Evolutionary conservation across 176 grass and related monocot genomes (phyloP).

Genomic region (Chloris gayana): DNA sequence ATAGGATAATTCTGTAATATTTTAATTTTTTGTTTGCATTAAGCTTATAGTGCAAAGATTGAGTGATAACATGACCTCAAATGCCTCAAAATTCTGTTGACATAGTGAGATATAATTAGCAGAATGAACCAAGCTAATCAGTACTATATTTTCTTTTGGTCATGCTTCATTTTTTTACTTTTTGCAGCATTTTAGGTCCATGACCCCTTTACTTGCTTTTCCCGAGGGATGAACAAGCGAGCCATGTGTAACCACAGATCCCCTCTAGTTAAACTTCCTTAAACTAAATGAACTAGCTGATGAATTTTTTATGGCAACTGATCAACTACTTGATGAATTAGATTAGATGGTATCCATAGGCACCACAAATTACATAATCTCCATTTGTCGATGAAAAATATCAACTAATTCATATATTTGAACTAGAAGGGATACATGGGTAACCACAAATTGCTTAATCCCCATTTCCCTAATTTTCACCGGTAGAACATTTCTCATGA

Average conservation of each 20-base stretch:
- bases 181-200: neutral
- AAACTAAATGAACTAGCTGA: neutral
- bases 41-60: neutral
- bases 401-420: neutral
- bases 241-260: neutral
- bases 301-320: neutral
- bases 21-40: neutral
- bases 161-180: neutral
- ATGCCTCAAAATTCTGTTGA: neutral
- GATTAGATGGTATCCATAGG: too few relatives aligned
- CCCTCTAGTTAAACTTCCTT: neutral
- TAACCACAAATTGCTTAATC: neutral
- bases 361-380: neutral
- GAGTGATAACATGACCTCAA: neutral
- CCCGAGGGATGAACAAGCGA: neutral
- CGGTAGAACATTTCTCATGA: neutral
- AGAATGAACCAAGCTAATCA: neutral
- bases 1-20: neutral
- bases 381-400: neutral
- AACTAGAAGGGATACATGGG: neutral
- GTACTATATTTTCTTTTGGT: neutral
- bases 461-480: neutral
- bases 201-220: neutral
- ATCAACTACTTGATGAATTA: neutral
- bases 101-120: constrained; percentile 14